phyloP scores from a whole-genome alignment of 2,329 filamentous ascomycete species.

The Arthrobotrys musiformis region DNA sequence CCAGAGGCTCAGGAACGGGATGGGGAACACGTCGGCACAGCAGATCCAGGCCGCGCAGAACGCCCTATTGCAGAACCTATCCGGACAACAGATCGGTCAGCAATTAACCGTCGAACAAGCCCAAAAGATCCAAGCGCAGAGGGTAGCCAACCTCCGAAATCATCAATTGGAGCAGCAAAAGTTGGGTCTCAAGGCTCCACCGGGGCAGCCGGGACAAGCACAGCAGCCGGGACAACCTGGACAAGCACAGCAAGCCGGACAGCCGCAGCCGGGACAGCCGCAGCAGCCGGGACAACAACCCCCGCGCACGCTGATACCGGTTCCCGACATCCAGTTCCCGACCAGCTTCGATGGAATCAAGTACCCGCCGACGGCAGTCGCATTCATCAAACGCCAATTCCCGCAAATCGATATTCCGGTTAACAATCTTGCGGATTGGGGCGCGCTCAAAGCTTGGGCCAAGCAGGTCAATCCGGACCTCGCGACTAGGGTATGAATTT shows the following conservation, averaged over 20 bases:
- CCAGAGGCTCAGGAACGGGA: conserved; percentile 35
- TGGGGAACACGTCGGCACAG: conserved; percentile 14
- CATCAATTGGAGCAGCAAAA: not conserved
- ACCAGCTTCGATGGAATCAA: conserved; percentile 36
- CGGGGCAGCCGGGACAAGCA: not conserved
- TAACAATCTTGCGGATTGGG: conserved; percentile 33
- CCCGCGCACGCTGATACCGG: conserved; percentile 12
- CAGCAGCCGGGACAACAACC: conserved; percentile 8
- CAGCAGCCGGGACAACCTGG: conserved; percentile 13
- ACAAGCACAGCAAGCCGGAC: conserved; percentile 14
- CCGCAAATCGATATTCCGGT: conserved; percentile 21
- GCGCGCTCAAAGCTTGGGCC: conserved; percentile 40
- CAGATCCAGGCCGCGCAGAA: conserved; percentile 40
- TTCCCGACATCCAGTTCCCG: conserved; percentile 42
- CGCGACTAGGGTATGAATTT: conserved; percentile 18
- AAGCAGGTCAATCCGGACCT: conserved; percentile 34
- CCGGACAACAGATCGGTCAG: conserved; percentile 16
- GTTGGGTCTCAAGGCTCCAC: not conserved
- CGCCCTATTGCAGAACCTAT: conserved; percentile 30
- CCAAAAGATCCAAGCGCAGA: conserved; percentile 24
- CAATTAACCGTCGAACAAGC: conserved; percentile 23
- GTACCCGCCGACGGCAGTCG: conserved; percentile 29
- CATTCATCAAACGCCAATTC: conserved; percentile 33
- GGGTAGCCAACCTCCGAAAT: not conserved
- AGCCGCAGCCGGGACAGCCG: conserved; percentile 13